Conservation (phyloP, 1,284 basidiomycete species). For the Bondarzewia mesenterica region DNA sequence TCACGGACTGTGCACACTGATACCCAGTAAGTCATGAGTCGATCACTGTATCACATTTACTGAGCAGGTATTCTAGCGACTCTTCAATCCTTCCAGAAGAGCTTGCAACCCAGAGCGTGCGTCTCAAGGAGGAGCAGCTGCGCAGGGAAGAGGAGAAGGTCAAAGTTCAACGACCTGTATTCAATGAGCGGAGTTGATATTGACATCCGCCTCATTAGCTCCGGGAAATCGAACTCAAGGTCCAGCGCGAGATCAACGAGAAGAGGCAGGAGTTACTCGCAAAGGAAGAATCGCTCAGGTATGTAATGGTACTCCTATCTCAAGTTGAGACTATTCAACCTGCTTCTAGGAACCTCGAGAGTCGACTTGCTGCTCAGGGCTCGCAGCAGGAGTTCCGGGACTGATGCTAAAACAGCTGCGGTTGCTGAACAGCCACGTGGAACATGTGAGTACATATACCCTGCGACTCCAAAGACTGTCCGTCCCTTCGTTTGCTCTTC, state of each 20-base stretch:
- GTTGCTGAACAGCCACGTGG: background rate
- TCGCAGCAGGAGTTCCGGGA: slow-evolving; percentile 28
- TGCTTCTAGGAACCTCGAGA: slow-evolving; percentile 71
- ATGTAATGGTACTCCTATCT: too few species aligned
- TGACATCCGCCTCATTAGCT: slow-evolving; percentile 57
- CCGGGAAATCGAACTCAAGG: slow-evolving; percentile 96
- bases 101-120: slow-evolving; percentile 91
- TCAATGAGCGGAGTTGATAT: background rate
- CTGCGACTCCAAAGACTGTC: background rate
- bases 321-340: background rate
- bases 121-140: slow-evolving; percentile 98
- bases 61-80: slow-evolving; percentile 41
- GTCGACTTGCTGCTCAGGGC: slow-evolving; percentile 81
- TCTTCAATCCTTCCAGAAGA: slow-evolving; percentile 92
- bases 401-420: slow-evolving; percentile 15
- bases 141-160: slow-evolving; percentile 96
- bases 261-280: slow-evolving; percentile 95
- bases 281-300: slow-evolving; percentile 88
- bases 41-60: background rate
- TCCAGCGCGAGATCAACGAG: slow-evolving; percentile 98
- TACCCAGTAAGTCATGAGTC: slow-evolving; percentile 50
- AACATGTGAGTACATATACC: slow-evolving; percentile 1
- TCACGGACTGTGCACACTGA: slow-evolving; percentile 89
- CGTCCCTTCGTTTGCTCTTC: slow-evolving; percentile 12
- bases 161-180: slow-evolving; percentile 8